Percentiles rank a stretch among this genome's conserved stretches.
phyloP scores from a whole-genome alignment of 2,329 filamentous ascomycete species.

The Alternaria brassicicola region DNA sequence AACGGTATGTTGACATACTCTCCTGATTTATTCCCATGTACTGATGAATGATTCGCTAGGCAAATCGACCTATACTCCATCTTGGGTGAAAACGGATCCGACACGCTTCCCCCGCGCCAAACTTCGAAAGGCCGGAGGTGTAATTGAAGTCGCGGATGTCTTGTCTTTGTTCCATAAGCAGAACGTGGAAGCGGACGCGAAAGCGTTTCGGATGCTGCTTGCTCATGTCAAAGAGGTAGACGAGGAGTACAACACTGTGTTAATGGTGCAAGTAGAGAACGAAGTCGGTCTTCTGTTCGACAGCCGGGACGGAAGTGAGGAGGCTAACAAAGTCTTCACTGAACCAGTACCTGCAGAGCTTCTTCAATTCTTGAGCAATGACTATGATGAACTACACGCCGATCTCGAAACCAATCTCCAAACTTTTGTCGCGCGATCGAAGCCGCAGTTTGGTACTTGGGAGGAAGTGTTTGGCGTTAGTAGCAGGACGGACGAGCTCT shows the following conservation, averaged over 20 bases:
- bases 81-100: conserved; percentile 44
- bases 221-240: conserved; percentile 54
- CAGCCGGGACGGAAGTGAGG: conserved; percentile 54
- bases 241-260: conserved; percentile 54
- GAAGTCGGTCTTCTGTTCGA: conserved; percentile 59
- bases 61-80: conserved; percentile 34
- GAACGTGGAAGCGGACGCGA: conserved; percentile 45
- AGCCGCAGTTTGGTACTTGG: conserved; percentile 40
- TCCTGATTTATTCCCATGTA: not conserved
- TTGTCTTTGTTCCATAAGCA: conserved; percentile 46
- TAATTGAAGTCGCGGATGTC: conserved; percentile 28
- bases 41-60: not conserved
- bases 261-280: conserved; percentile 66
- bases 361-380: conserved; percentile 35
- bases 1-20: conserved; percentile 41
- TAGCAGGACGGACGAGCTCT: conserved; percentile 52
- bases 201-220: conserved; percentile 50
- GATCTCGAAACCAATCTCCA: conserved; percentile 12
- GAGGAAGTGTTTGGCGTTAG: conserved; percentile 50
- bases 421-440: conserved; percentile 9
- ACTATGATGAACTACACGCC: conserved; percentile 39
- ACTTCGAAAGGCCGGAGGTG: conserved; percentile 26
- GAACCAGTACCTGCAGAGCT: conserved; percentile 48
- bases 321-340: conserved; percentile 48
- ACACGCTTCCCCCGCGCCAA: conserved; percentile 40